These are phyloP conservation scores for Craterostigma plantagineum DNA, from an alignment of 257 asterid species.

Conservation along the genomic window DNA sequence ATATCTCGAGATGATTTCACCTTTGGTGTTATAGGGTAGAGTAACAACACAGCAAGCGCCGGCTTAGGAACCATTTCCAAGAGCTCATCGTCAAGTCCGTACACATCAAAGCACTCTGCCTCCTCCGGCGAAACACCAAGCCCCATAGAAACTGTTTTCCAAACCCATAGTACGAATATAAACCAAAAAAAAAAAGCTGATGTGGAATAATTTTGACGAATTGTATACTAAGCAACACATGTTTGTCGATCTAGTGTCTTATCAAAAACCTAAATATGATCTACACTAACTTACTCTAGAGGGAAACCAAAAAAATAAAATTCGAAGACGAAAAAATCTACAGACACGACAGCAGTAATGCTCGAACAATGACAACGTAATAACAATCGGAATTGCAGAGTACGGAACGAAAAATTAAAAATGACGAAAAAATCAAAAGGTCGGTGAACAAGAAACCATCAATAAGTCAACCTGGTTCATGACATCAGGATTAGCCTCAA, in stretches of 20 bases:
- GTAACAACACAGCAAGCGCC: slow-evolving; percentile 74
- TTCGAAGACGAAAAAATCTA: no score
- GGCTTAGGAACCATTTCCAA: slow-evolving; percentile 95
- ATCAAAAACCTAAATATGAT: no score
- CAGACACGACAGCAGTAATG: no score
- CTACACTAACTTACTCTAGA: no score
- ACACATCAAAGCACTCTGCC: slow-evolving; percentile 87
- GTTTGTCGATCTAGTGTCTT: no score
- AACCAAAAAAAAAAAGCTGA: no score
- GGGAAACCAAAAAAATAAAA: no score
- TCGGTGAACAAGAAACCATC: neutral
- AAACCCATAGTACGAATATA: neutral
- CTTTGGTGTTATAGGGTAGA: slow-evolving; percentile 65
- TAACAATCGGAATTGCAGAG: neutral
- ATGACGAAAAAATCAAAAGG: neutral
- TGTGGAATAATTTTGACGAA: neutral
- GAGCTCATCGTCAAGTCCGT: slow-evolving; percentile 85
- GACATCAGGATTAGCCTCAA: slow-evolving; percentile 91
- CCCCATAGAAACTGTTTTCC: slow-evolving; percentile 67
- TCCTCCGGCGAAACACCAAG: slow-evolving; percentile 62
- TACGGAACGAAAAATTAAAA: neutral
- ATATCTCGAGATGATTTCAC: slow-evolving; percentile 14
- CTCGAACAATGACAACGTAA: no score
- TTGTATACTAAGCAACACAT: no score
- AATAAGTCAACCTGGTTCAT: slow-evolving; percentile 62